Conservation (phyloP, 345 rosid genomes). For the Eucalyptus dawsonii region DNA sequence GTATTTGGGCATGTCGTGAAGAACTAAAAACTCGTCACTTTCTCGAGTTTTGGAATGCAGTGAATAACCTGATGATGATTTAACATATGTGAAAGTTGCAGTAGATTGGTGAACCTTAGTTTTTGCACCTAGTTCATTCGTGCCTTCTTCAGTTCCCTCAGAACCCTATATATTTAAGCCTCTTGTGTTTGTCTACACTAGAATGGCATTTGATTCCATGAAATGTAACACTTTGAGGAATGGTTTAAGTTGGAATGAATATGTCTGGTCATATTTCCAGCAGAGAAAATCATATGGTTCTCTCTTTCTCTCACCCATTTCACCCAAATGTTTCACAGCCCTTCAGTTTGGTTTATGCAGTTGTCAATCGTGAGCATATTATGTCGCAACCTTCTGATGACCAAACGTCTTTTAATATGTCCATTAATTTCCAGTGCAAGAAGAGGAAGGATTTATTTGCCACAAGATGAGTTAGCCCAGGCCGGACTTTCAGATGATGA, state of each 20-base stretch:
- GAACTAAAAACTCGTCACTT: not conserved
- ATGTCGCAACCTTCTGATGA: not conserved
- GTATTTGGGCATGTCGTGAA: not conserved
- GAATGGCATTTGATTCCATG: not conserved
- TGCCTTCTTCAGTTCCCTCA: not conserved
- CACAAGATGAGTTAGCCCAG: conserved; percentile 28
- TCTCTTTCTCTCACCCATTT: not conserved
- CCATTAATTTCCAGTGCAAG: conserved; percentile 11
- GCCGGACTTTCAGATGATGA: conserved; percentile 35
- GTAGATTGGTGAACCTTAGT: not conserved
- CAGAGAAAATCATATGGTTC: not conserved
- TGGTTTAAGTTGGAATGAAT: conserved; percentile 14
- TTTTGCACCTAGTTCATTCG: not conserved
- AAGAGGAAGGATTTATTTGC: conserved; percentile 39
- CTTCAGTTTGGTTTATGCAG: not conserved
- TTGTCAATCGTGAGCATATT: not conserved
- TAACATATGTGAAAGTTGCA: not conserved
- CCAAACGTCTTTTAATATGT: not conserved
- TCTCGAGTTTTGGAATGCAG: not conserved
- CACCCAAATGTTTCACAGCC: not conserved
- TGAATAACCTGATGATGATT: not conserved
- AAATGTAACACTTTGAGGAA: conserved; percentile 51
- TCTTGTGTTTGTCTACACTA: not conserved
- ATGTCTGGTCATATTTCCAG: not conserved
- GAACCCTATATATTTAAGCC: not conserved